Evolutionary conservation across 495 filamentous ascomycete species (phyloP).

Genomic region (Aspergillus funiculosus): DNA sequence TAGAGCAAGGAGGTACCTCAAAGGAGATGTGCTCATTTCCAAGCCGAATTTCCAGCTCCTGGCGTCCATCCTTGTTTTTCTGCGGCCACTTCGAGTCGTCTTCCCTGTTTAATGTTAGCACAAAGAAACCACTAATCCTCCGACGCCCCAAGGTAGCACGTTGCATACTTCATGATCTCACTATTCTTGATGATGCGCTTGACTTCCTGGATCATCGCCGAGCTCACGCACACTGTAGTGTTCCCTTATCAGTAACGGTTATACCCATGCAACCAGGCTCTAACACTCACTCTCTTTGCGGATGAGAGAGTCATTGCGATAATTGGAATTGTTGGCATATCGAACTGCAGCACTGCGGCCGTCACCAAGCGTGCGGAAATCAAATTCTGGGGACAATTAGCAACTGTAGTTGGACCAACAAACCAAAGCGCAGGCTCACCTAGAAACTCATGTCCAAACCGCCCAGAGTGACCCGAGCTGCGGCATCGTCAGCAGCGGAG

Average conservation of each 20-base stretch:
- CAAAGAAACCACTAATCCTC: too few relatives aligned
- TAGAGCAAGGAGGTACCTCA: conserved; percentile 54
- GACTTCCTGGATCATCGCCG: conserved; percentile 87
- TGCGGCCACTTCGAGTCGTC: conserved; percentile 99
- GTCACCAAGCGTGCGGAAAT: conserved; percentile 88
- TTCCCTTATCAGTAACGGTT: conserved; percentile 19
- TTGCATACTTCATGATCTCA: conserved; percentile 89
- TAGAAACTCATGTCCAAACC: conserved; percentile 97
- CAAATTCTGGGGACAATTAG: conserved; percentile 69
- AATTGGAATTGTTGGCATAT: conserved; percentile 99
- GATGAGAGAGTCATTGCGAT: conserved; percentile 96
- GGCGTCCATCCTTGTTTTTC: conserved; percentile 98
- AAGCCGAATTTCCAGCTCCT: conserved; percentile 91
- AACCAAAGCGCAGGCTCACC: conserved; percentile 47
- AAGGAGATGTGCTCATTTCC: conserved; percentile 98
- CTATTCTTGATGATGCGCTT: conserved; percentile 95
- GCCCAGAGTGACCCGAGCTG: conserved; percentile 95
- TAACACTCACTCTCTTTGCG: conserved; percentile 90
- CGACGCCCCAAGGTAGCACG: too few relatives aligned
- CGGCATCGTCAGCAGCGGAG: conserved; percentile 44
- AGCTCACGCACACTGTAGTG: conserved; percentile 88
- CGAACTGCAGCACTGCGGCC: conserved; percentile 91
- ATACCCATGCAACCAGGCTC: background rate
- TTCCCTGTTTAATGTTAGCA: conserved; percentile 55
- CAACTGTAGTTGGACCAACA: background rate